These are phyloP conservation scores for Rhipidocladum racemiflorum DNA, from an alignment of 176 grass and related monocot species.

Conservation along the genomic window DNA sequence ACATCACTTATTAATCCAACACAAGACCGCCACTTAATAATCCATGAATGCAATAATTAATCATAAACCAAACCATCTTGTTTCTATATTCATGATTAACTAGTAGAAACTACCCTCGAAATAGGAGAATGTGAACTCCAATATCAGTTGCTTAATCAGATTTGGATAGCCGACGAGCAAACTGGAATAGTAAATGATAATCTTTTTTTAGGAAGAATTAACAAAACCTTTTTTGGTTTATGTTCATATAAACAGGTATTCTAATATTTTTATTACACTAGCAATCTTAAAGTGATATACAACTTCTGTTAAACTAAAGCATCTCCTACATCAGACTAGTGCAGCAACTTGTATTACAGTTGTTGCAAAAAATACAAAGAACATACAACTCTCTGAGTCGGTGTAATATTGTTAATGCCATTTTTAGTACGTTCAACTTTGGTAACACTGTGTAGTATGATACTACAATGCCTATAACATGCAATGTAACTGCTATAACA, in stretches of 20 bases:
- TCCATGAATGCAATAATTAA: not conserved
- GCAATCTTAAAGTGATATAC: not conserved
- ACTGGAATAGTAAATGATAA: not conserved
- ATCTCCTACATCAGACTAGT: not conserved
- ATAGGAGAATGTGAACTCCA: not conserved
- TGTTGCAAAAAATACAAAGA: not conserved
- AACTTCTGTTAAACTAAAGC: not conserved
- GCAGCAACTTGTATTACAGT: not conserved
- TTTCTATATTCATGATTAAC: not conserved
- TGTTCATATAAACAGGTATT: not conserved
- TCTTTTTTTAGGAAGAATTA: not conserved
- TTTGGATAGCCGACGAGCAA: not conserved
- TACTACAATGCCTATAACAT: not conserved
- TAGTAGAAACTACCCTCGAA: not conserved
- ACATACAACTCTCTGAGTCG: not conserved
- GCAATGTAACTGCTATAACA: not conserved
- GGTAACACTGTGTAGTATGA: not conserved
- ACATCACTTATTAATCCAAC: not conserved
- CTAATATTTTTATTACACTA: not conserved
- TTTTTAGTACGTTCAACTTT: not conserved
- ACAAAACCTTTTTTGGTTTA: not conserved
- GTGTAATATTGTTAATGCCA: not conserved
- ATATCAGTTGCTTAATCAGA: not conserved
- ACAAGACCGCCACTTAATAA: not conserved
- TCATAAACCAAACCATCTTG: not conserved